A percentile compares a stretch with the other conserved stretches of the same genome.
These are phyloP conservation scores for Salix viminalis DNA, from an alignment of 345 rosid species.

Conservation along the genomic window DNA sequence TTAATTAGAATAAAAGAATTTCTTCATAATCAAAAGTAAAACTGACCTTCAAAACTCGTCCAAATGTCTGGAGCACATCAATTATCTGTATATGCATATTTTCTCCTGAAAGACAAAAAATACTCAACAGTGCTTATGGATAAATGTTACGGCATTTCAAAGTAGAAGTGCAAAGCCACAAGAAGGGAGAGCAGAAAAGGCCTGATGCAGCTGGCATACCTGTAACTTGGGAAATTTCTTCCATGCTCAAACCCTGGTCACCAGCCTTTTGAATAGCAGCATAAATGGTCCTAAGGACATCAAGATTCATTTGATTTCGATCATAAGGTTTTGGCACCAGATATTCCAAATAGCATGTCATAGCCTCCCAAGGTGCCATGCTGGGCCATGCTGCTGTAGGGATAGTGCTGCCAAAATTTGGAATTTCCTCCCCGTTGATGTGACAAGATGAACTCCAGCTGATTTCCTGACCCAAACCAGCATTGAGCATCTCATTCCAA, in stretches of 20 bases:
- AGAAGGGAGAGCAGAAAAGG: background rate
- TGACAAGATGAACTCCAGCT: conserved; percentile 23
- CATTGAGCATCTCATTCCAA: conserved; percentile 31
- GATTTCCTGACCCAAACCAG: conserved; percentile 23
- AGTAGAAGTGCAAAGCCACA: background rate
- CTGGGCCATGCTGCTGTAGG: conserved; percentile 35
- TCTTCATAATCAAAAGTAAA: conserved; percentile 9
- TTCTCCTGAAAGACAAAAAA: conserved; percentile 45
- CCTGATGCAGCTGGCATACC: conserved; percentile 35
- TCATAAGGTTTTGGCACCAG: conserved; percentile 36
- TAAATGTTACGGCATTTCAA: background rate
- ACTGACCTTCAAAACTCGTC: conserved; percentile 74
- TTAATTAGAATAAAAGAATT: background rate
- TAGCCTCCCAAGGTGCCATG: conserved; percentile 69
- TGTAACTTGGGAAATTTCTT: conserved; percentile 47
- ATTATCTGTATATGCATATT: conserved; percentile 36
- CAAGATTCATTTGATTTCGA: conserved; percentile 31
- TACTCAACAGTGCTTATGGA: conserved; percentile 14
- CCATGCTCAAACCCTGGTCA: conserved; percentile 80
- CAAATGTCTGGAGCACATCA: conserved; percentile 79
- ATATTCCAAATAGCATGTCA: conserved; percentile 56
- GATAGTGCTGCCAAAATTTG: conserved; percentile 27
- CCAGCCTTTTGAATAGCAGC: conserved; percentile 77
- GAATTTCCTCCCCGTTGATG: conserved; percentile 37
- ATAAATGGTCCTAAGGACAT: conserved; percentile 49